Percentiles rank a stretch among this genome's conserved stretches.
These are phyloP conservation scores for Blastobotrys malaysiensis DNA, from an alignment of 1,139 yeast species.

Conservation along the genomic window DNA sequence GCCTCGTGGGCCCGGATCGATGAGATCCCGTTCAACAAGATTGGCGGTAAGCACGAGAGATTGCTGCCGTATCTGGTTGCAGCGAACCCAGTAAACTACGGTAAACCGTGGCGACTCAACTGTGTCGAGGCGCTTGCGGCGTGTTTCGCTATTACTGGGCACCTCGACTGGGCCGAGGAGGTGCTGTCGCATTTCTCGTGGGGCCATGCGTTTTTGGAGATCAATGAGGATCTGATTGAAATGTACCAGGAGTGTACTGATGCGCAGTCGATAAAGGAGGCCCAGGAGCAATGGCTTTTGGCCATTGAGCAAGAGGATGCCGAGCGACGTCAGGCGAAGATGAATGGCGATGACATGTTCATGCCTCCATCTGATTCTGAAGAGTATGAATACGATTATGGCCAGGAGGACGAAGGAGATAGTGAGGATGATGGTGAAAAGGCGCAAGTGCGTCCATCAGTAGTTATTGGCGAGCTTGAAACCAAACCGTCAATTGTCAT, in stretches of 20 bases:
- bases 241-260: conserved; percentile 78
- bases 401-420: conserved; percentile 12
- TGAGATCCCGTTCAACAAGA: conserved; percentile 88
- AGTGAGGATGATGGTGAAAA: conserved; percentile 5
- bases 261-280: conserved; percentile 62
- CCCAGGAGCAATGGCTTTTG: conserved; percentile 72
- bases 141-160: conserved; percentile 92
- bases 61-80: conserved; percentile 89
- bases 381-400: conserved; percentile 27
- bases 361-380: conserved; percentile 45
- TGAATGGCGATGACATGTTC: conserved; percentile 48
- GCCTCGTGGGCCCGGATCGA: conserved; percentile 98
- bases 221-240: conserved; percentile 72
- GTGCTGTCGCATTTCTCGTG: conserved; percentile 79
- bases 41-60: conserved; percentile 88
- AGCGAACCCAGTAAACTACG: conserved; percentile 95
- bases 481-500: background rate
- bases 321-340: conserved; percentile 49
- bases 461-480: background rate
- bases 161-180: conserved; percentile 78
- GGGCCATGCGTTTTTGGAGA: conserved; percentile 82
- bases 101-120: conserved; percentile 91
- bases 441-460: background rate
- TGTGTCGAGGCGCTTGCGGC: conserved; percentile 99
- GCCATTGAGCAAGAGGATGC: conserved; percentile 62